phyloP scores from a whole-genome alignment of 2,329 filamentous ascomycete species.

The Teratosphaeriaceae sp. region DNA sequence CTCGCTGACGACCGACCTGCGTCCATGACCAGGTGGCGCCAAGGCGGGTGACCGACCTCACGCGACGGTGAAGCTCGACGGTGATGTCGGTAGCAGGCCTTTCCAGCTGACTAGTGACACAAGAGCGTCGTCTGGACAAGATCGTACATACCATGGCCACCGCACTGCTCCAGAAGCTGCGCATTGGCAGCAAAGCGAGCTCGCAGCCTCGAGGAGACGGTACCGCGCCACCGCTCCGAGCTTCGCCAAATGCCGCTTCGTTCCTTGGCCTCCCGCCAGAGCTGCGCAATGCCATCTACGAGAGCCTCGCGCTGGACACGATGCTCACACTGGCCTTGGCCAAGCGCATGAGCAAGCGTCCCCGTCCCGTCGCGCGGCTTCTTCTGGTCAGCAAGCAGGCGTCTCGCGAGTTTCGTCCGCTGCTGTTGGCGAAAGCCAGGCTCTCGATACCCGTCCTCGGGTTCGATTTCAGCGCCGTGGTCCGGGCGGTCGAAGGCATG shows the following conservation, averaged over 20 bases:
- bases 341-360: neutral
- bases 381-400: constrained; percentile 1
- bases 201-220: too few species aligned
- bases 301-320: neutral
- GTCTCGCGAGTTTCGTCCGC: neutral
- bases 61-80: too few species aligned
- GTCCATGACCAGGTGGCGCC: too few species aligned
- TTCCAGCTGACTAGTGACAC: too few species aligned
- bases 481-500: neutral
- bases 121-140: too few species aligned
- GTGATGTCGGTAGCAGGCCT: too few species aligned
- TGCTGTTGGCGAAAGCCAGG: neutral
- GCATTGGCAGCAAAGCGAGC: too few species aligned
- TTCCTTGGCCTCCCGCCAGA: neutral
- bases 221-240: neutral
- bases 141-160: too few species aligned
- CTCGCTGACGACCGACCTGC: too few species aligned
- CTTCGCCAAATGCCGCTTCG: neutral
- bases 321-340: neutral
- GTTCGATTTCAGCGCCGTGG: neutral
- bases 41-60: too few species aligned
- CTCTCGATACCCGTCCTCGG: neutral
- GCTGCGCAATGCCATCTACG: constrained; percentile 1
- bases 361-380: neutral
- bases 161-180: too few species aligned